A percentile compares a stretch with the other conserved stretches of the same genome.
Conservation (phyloP, 2,329 filamentous ascomycete genomes). For the Nigrospora osmanthi region DNA sequence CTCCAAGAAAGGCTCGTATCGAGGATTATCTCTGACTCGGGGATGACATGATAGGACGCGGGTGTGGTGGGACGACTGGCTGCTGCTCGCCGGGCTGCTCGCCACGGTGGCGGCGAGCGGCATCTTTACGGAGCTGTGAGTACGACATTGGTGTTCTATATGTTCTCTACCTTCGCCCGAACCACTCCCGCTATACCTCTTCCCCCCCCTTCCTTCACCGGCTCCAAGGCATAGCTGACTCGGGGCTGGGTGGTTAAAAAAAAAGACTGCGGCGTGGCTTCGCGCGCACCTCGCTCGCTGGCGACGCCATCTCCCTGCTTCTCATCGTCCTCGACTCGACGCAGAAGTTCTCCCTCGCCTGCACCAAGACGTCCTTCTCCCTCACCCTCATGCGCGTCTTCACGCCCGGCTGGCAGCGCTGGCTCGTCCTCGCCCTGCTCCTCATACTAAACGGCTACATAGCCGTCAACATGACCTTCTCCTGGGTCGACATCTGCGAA, state of each 20-base stretch:
- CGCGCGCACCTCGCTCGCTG: neutral
- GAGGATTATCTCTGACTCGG: too few species aligned
- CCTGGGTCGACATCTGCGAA: slow-evolving; percentile 8
- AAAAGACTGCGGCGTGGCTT: neutral
- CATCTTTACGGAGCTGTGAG: neutral
- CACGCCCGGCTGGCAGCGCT: slow-evolving; percentile 14
- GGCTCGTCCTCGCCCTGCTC: slow-evolving; percentile 21
- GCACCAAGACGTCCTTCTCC: slow-evolving; percentile 30
- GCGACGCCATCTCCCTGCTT: neutral
- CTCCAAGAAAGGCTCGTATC: neutral
- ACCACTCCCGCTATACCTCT: too few species aligned
- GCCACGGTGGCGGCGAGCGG: neutral
- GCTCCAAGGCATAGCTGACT: too few species aligned
- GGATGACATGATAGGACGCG: neutral
- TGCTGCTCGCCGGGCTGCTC: neutral
- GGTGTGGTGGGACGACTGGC: neutral
- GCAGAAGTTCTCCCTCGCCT: slow-evolving; percentile 17
- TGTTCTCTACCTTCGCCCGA: too few species aligned
- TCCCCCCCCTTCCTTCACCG: too few species aligned
- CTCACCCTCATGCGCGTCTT: slow-evolving; percentile 22
- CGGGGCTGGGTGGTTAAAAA: too few species aligned
- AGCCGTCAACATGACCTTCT: slow-evolving; percentile 10
- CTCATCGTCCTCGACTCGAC: neutral
- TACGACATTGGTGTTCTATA: too few species aligned
- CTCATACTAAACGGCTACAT: slow-evolving; percentile 15